phyloP scores from a whole-genome alignment of 805 yeast genomes.

The Sporopachydermia lactativora region DNA sequence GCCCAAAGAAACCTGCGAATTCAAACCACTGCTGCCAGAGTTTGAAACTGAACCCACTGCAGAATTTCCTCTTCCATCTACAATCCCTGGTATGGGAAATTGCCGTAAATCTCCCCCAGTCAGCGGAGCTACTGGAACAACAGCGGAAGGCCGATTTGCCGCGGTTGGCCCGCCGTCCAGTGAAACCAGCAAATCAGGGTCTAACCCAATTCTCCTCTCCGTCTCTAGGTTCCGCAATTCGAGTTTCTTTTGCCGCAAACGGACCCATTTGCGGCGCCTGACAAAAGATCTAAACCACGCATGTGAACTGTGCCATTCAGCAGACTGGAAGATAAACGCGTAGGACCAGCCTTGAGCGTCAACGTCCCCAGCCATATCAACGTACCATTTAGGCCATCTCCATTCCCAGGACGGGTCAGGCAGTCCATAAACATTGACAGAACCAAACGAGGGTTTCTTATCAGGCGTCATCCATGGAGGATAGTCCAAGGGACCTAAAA shows the following conservation, averaged over 20 bases:
- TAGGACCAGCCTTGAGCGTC: conserved; percentile 85
- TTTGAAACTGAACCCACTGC: too few relatives aligned
- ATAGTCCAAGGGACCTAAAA: conserved; percentile 24
- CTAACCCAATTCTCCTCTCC: too few relatives aligned
- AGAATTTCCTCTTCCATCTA: too few relatives aligned
- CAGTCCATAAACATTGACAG: conserved; percentile 19
- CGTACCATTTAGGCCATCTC: conserved; percentile 63
- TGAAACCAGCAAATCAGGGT: too few relatives aligned
- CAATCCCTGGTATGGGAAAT: too few relatives aligned
- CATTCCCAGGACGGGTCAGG: conserved; percentile 54
- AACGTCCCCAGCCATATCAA: conserved; percentile 51
- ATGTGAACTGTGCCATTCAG: conserved; percentile 48
- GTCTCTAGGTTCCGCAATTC: too few relatives aligned
- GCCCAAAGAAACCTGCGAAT: too few relatives aligned
- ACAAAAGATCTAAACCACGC: conserved; percentile 45
- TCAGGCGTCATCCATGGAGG: conserved; percentile 19
- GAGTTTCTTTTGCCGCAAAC: conserved; percentile 18
- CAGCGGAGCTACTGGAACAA: too few relatives aligned
- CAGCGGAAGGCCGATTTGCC: too few relatives aligned
- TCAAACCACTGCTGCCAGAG: too few relatives aligned
- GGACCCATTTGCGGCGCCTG: conserved; percentile 53
- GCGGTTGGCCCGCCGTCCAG: too few relatives aligned
- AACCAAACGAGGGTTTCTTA: conserved; percentile 19
- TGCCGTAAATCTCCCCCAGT: too few relatives aligned
- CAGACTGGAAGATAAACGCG: conserved; percentile 32